Conservation (phyloP, 805 yeast species). For the Lachancea cidri region DNA sequence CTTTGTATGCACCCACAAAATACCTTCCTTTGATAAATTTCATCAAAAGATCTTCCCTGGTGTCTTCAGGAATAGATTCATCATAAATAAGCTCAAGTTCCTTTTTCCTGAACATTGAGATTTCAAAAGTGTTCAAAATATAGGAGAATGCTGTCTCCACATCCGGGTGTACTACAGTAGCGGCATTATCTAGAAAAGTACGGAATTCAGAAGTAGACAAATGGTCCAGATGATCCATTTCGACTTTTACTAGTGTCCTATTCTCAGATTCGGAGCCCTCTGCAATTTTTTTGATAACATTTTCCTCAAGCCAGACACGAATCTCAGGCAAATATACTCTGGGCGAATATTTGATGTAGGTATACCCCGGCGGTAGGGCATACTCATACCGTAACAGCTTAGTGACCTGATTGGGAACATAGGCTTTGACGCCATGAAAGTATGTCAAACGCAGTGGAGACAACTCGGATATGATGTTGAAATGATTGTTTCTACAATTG, state of each 20-base stretch:
- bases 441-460: constrained; percentile 48
- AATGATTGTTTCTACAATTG: constrained; percentile 60
- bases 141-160: constrained; percentile 17
- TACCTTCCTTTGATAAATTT: constrained; percentile 6
- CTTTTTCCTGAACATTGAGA: constrained; percentile 24
- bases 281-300: constrained; percentile 11
- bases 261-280: constrained; percentile 1
- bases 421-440: constrained; percentile 56
- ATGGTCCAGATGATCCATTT: neutral
- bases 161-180: constrained; percentile 12
- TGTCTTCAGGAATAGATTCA: constrained; percentile 7
- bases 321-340: constrained; percentile 48
- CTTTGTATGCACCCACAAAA: constrained; percentile 9
- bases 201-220: neutral
- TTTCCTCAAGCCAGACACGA: constrained; percentile 46
- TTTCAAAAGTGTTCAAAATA: constrained; percentile 19
- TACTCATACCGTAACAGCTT: constrained; percentile 47
- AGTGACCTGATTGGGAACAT: constrained; percentile 46
- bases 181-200: constrained; percentile 4
- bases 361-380: constrained; percentile 32
- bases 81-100: constrained; percentile 27
- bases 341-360: constrained; percentile 33
- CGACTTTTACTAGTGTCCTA: neutral
- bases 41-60: constrained; percentile 8
- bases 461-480: constrained; percentile 41